Conservation (phyloP, 805 yeast species). For the Yarrowia divulgata region DNA sequence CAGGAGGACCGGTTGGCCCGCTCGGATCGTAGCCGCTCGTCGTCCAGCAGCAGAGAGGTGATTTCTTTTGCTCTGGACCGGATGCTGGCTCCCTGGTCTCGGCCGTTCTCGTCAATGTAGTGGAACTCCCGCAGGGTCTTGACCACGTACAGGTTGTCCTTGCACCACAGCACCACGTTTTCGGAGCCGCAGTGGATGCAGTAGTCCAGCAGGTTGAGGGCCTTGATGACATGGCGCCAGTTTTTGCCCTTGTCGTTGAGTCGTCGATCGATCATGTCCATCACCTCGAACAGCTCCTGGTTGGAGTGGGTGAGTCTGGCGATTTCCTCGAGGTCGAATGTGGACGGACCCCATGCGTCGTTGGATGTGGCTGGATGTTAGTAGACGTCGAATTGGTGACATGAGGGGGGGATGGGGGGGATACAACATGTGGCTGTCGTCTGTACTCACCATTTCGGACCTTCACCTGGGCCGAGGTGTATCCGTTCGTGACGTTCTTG, state of each 20-base stretch:
- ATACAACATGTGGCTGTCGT: neutral
- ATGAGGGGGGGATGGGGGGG: neutral
- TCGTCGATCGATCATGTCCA: conserved; percentile 93
- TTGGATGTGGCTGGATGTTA: conserved; percentile 69
- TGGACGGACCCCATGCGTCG: conserved; percentile 83
- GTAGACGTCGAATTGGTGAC: neutral
- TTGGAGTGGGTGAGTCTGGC: conserved; percentile 67
- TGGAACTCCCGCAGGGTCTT: conserved; percentile 92
- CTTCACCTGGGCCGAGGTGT: conserved; percentile 80
- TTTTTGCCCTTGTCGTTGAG: conserved; percentile 95
- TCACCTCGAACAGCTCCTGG: conserved; percentile 81
- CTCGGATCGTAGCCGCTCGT: conserved; percentile 66
- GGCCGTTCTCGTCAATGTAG: conserved; percentile 74
- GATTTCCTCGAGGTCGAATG: conserved; percentile 81
- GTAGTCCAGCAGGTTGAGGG: conserved; percentile 87
- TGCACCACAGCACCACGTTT: conserved; percentile 89
- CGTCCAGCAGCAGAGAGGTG: conserved; percentile 79
- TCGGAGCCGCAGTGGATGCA: conserved; percentile 86
- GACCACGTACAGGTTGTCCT: conserved; percentile 83
- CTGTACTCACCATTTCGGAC: conserved; percentile 67
- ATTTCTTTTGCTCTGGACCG: conserved; percentile 91
- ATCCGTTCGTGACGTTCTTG: conserved; percentile 90
- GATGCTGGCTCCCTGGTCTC: conserved; percentile 86
- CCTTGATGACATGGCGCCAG: conserved; percentile 96
- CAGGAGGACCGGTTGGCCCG: conserved; percentile 26